Percentiles rank a stretch among this genome's conserved stretches.
phyloP scores from a whole-genome alignment of 1,284 basidiomycete species.

The Ganoderma multipileum region DNA sequence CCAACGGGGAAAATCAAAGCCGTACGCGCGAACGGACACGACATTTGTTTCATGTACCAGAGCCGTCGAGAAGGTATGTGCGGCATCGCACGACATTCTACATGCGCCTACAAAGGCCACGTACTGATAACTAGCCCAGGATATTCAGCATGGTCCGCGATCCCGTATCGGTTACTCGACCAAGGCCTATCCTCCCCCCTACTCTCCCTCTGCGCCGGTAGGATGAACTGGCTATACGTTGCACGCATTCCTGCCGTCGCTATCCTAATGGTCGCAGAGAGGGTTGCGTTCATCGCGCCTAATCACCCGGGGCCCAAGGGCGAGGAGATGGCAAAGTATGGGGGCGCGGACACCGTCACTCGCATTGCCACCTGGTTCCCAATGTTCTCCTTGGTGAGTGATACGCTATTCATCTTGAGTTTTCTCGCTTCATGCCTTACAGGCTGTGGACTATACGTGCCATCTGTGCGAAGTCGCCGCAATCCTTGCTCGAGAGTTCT shows the following conservation, averaged over 20 bases:
- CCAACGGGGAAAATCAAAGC: background rate
- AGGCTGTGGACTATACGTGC: background rate
- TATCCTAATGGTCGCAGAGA: background rate
- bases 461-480: background rate
- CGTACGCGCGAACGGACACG: background rate
- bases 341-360: slow-evolving; percentile 5
- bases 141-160: background rate
- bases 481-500: background rate
- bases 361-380: slow-evolving; percentile 3
- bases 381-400: slow-evolving; percentile 1
- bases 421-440: background rate
- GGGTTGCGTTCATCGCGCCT: slow-evolving; percentile 9
- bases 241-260: background rate
- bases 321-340: slow-evolving; percentile 4
- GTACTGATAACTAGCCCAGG: background rate
- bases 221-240: background rate
- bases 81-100: background rate
- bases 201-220: background rate
- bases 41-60: background rate
- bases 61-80: background rate
- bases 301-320: background rate
- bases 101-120: background rate
- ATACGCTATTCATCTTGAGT: background rate
- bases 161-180: background rate
- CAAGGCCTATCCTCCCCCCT: background rate